Base-by-base conservation (phyloP, 225 moss, liverwort and hornwort genomes). In the Sphagnum tenellum region DNA sequence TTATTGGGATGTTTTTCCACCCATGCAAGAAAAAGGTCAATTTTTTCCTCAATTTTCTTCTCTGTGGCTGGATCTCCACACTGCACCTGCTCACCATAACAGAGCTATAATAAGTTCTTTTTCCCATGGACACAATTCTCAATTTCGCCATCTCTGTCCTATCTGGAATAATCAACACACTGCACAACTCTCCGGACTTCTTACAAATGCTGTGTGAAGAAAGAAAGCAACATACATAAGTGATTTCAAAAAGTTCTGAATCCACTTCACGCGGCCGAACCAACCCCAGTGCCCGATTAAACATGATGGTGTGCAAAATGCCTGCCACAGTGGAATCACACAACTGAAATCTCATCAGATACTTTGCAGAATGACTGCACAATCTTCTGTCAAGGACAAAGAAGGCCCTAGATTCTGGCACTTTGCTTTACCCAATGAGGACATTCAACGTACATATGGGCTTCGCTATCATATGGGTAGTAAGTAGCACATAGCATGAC, bases 1-100 rank as follows among this genome's bases (percentile, higher is more conserved):
- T 89, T 98, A 73, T 98, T 93, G 44, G 93, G 98, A 77, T 93
- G 79, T 73, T 93, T 98, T 71, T 98, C 98, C 59, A 93, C 98
- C 98, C 98, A 98, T 48, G 83, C 64, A 75, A 92, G 69, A 59
- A 90, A 98, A 74, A 87, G 90, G 52, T 98, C 92, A 47, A 98
- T 89, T 74, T 98, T 98, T 78, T 98, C 92, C 70, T 98, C 96
- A 71, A 98, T 90, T 62, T 83, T 98, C 76, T 98, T 90, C 73
- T 90, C 90, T 63, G 80, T 92, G n/a, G 80, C 66, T 44, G 76
- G 71, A 76, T 98, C 96, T 57, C 93, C 96, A 61, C 96, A 98
- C 49, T 93, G 90, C 46, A 85, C 90, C 90, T 90, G 77, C 65
- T 49, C 59, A 67, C 57, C 29, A 29, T 29, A 74, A 64, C 45